These are phyloP conservation scores for Luffa acutangula DNA, from an alignment of 306 rosid species.

Conservation along the genomic window DNA sequence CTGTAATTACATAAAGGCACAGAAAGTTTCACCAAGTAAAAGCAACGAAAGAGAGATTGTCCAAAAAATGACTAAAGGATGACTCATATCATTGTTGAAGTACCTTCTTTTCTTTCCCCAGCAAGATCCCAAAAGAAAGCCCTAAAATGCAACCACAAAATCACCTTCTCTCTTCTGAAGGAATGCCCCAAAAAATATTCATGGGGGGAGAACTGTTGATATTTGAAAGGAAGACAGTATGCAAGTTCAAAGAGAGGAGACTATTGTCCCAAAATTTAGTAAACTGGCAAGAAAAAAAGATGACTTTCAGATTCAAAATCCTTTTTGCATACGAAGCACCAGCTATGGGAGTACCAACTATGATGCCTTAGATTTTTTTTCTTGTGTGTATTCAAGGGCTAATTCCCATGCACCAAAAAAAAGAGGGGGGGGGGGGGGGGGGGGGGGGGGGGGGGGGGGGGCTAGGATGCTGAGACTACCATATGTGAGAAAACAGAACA, in stretches of 20 bases:
- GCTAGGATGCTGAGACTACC: not conserved
- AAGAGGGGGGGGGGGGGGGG: too few relatives aligned
- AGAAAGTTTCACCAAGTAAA: not conserved
- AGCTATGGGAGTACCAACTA: not conserved
- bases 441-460: not conserved
- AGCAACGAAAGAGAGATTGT: not conserved
- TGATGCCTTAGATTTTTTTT: not conserved
- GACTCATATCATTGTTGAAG: not conserved
- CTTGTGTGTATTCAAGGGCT: not conserved
- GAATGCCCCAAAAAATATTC: not conserved
- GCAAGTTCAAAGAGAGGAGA: not conserved
- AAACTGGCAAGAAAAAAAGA: not conserved
- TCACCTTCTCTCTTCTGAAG: not conserved
- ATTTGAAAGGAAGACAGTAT: not conserved
- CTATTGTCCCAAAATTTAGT: not conserved
- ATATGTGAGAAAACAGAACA: not conserved
- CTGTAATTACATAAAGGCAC: not conserved
- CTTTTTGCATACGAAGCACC: not conserved
- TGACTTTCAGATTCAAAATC: not conserved
- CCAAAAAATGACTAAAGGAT: not conserved
- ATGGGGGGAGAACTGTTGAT: not conserved
- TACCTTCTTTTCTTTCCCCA: not conserved
- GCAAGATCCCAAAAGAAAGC: not conserved
- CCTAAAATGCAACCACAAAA: not conserved
- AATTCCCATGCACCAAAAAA: not conserved